Base-by-base conservation (phyloP, 1,139 yeast genomes). In the Yamadazyma siamensis region DNA sequence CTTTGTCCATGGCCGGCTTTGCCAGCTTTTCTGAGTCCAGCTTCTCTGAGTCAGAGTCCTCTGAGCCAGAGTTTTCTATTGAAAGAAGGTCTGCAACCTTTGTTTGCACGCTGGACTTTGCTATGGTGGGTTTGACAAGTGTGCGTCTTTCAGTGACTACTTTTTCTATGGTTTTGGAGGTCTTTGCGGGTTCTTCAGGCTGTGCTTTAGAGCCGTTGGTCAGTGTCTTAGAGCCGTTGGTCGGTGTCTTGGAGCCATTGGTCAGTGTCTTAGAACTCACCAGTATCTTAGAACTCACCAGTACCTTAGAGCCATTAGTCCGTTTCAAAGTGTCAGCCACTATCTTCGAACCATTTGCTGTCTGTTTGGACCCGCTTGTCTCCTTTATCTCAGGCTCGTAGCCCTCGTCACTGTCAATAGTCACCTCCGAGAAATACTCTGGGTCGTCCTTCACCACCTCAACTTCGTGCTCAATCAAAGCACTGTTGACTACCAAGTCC, bases 401-500 rank as follows among this genome's bases (percentile, higher is more conserved):
- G n/a, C n/a, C n/a, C 14, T 51, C 64, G 4, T 62, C 71, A 34
- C 64, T 59, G 20, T 62, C 71, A 7, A 52, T 65, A 0, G 72
- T 62, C 56, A 63, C 59, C 32, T 68, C 75, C 1, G 73, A 65
- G 39, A 59, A 65, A 34, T 59, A 63, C 37, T 64, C 60, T 32
- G 61, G 67, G 33, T 59, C 59, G 1, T 61, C 65, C n/a, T 55
- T 27, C 8, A 24, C 23, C 11, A 26, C 28, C 3, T 22, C 50
- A 0, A 51, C 53, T 10, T 29, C 53, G 54, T 15, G 44, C 43
- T 23, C 28, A 1, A 68, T 53, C 38, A 68, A 56, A 1, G 91
- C 89, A 36, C 75, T 74, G 50, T 84, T 85, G 7, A 60, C 57
- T 2, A 83, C 86, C 38, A 72, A 60, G 26, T 61, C 63, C 51